Base-by-base conservation (phyloP, 2,329 filamentous ascomycete genomes). In the Sporothrix luriei region DNA sequence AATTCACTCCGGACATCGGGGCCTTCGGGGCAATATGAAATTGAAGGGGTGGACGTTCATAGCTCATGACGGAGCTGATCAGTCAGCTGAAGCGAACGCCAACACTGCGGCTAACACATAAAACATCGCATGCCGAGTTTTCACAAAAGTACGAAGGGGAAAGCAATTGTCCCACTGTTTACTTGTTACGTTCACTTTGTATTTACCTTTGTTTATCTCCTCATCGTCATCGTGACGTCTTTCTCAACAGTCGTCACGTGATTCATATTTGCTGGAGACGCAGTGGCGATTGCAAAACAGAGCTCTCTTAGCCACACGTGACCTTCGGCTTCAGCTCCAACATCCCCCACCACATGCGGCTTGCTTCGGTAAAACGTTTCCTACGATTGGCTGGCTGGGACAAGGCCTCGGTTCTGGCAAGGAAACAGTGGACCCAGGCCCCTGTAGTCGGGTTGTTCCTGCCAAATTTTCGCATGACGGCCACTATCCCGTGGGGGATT, bases 331-430 rank as follows among this genome's bases (percentile, higher is more conserved):
- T 55, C 64, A 29, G n/a, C 7, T 6, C 26, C 9, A 14, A 7
- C 21, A 33, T 13, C 4, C 40, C 21, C 43, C 40, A 46, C 51
- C 38, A 16, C n/a, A 57, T 21, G 24, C 66, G 68, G 48, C 52
- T 57, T 69, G 52, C 59, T 66, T 71, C 70, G 72, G 71, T 72
- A 73, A 73, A 71, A 70, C 62, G 55, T 68, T 40, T 13, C 14
- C 71, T 71, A 16, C 46, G 11, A 73, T 73, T 73, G 72, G 72
- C 68, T 52, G 38, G 16, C 26, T n/a, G 24, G 24, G 4, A 29
- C 55, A 43, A 43, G 33, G 67, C 68, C 68, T 70, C 69, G 69
- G 68, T 40, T 59, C 54, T 33, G 19, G 26, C 19, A 57, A 33
- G 66, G 43, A 49, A 72, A 51, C 26, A 46, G 38, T 68, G 46